Conservation (phyloP, 164 flowering plant species). For the Umbilicus rupestris region DNA sequence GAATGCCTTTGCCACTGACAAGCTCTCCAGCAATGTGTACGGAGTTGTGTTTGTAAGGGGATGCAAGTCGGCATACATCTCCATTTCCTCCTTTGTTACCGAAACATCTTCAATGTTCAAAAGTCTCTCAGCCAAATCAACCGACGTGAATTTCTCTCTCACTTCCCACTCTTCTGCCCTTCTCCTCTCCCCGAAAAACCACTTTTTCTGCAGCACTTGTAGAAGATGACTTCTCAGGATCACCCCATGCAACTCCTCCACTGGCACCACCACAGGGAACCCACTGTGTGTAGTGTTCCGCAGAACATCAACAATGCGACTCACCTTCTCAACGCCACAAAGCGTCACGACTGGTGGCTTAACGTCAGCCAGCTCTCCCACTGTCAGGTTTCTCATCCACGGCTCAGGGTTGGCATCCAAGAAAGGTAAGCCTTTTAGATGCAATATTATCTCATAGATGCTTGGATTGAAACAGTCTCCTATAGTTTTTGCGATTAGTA, state of each 20-base stretch:
- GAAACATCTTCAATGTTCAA: slow-evolving; percentile 48
- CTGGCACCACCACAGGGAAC: too few species aligned
- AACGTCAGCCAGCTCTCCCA: slow-evolving; percentile 72
- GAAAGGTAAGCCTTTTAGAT: slow-evolving; percentile 81
- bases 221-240: slow-evolving; percentile 66
- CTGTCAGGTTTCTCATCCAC: slow-evolving; percentile 83
- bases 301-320: slow-evolving; percentile 56
- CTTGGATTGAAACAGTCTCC: slow-evolving; percentile 81
- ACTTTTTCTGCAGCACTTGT: slow-evolving; percentile 57
- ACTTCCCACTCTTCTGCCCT: slow-evolving; percentile 77
- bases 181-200: slow-evolving; percentile 52
- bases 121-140: slow-evolving; percentile 67
- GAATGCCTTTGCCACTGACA: slow-evolving; percentile 91
- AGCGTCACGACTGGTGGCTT: slow-evolving; percentile 61
- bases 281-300: slow-evolving; percentile 57
- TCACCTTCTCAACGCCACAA: slow-evolving; percentile 67
- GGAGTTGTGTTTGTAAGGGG: slow-evolving; percentile 86
- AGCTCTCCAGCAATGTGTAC: slow-evolving; percentile 68
- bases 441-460: slow-evolving; percentile 72
- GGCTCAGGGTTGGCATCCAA: slow-evolving; percentile 79
- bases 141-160: slow-evolving; percentile 44
- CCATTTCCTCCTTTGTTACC: slow-evolving; percentile 63
- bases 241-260: slow-evolving; percentile 64
- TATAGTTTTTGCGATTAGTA: slow-evolving; percentile 79
- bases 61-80: slow-evolving; percentile 81